These are phyloP conservation scores for Linanthus parryae DNA, from an alignment of 148 eudicot species.

Conservation along the genomic window DNA sequence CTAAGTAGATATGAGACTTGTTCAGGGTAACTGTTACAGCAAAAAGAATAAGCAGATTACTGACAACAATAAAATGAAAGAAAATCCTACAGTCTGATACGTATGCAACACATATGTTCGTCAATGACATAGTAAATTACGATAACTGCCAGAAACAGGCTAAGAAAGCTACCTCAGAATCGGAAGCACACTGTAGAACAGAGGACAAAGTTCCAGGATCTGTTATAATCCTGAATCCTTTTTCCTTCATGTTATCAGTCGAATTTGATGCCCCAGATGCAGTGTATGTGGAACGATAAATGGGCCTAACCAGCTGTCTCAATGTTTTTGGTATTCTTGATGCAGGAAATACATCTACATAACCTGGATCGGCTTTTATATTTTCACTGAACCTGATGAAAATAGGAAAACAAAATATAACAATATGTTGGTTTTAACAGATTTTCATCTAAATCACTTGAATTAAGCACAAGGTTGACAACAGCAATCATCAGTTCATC, in stretches of 20 bases:
- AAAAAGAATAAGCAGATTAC: too few species aligned
- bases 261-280: slow-evolving; percentile 28
- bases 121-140: background rate
- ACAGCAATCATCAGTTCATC: too few species aligned
- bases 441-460: too few species aligned
- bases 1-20: background rate
- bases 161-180: slow-evolving; percentile 59
- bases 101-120: background rate
- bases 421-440: too few species aligned
- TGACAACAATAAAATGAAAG: background rate
- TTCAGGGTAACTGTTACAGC: background rate
- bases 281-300: slow-evolving; percentile 37
- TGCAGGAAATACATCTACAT: slow-evolving; percentile 87
- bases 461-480: too few species aligned
- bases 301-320: slow-evolving; percentile 67
- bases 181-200: slow-evolving; percentile 69
- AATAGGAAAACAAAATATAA: background rate
- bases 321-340: slow-evolving; percentile 63
- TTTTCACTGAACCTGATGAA: slow-evolving; percentile 68
- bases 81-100: background rate
- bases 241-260: slow-evolving; percentile 37
- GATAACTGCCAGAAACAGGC: background rate
- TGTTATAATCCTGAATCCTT: slow-evolving; percentile 64
- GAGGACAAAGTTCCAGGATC: slow-evolving; percentile 56
- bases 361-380: slow-evolving; percentile 76